Base-by-base conservation (phyloP, 306 rosid species). In the Quercus wislizeni region DNA sequence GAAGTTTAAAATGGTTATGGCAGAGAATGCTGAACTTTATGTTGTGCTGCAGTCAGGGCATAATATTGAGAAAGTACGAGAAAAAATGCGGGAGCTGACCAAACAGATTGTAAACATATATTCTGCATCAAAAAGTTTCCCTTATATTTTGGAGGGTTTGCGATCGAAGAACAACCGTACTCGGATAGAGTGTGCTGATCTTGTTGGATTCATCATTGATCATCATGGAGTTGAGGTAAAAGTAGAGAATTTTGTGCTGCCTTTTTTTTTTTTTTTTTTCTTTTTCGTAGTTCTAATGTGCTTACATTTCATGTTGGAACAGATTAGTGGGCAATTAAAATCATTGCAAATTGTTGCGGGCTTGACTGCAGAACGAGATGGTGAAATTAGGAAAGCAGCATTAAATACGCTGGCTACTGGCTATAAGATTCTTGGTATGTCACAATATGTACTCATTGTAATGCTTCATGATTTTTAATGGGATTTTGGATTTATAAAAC, bases 111-210 rank as follows among this genome's bases (percentile, higher is more conserved):
- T 96, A 54, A 78, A 77, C 65, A 43, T 90, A 67, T 93, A 92
- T 87, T 87, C 98, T 67, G 94, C 93, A 8, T 86, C 94, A 56
- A 96, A 91, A 84, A 89, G 93, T 78, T 91, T 96, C 80, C 99
- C 98, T 55, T 96, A 96, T 82, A 86, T 93, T 82, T 78, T 92
- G 86, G 99, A 96, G 90, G 99, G 98, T 74, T 83, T 93, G 83
- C 98, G 98, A 81, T 96, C 99, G 27, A 96, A 96, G 89, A 96
- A 96, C 88, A 93, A 92, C 73, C 94, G 99, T 65, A 93, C 98
- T 52, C 94, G 98, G 73, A 92, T 93, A 57, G 99, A 96, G 86
- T 91, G 97, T 67, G 97, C 85, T 57, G 99, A 96, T 85, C 93
- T 96, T 84, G 87, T 96, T 62, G 99, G 99, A 77, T 93, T 88